Conservation (phyloP, 495 filamentous ascomycete species). For the Schizothecium vesticola region DNA sequence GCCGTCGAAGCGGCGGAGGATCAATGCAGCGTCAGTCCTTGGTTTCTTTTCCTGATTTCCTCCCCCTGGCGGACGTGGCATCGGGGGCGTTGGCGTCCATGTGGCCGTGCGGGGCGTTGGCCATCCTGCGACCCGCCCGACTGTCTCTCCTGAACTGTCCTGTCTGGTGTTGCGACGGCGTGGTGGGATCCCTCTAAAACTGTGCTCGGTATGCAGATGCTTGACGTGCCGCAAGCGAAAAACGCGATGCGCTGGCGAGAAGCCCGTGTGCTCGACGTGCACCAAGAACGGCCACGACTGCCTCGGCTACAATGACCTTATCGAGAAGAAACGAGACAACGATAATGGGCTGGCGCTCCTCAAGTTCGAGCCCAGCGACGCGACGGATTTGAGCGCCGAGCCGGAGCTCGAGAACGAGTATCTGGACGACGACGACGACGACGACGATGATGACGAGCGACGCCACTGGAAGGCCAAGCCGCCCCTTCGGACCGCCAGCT, state of each 20-base stretch:
- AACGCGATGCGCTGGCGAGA: slow-evolving; percentile 76
- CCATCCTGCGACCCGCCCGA: neutral
- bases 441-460: slow-evolving; percentile 32
- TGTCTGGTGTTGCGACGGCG: neutral
- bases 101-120: neutral
- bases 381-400: slow-evolving; percentile 22
- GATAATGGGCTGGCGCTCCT: slow-evolving; percentile 9
- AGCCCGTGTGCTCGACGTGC: slow-evolving; percentile 69
- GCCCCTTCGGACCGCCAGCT: slow-evolving; percentile 16
- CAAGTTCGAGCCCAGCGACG: slow-evolving; percentile 24
- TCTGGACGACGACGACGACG: slow-evolving; percentile 7
- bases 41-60: slow-evolving; percentile 18
- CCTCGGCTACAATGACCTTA: slow-evolving; percentile 56
- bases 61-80: neutral
- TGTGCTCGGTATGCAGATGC: slow-evolving; percentile 45
- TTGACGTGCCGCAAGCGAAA: slow-evolving; percentile 77
- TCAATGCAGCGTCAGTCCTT: slow-evolving; percentile 68
- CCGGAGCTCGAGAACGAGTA: slow-evolving; percentile 26
- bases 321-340: slow-evolving; percentile 41
- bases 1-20: slow-evolving; percentile 71
- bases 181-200: slow-evolving; percentile 22
- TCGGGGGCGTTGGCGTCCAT: neutral
- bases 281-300: slow-evolving; percentile 68
- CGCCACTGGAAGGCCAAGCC: slow-evolving; percentile 30
- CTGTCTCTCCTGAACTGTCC: no score